A percentile compares a stretch with the other conserved stretches of the same genome.
phyloP scores from a whole-genome alignment of 495 filamentous ascomycete genomes.

The Tuber calosporum region DNA sequence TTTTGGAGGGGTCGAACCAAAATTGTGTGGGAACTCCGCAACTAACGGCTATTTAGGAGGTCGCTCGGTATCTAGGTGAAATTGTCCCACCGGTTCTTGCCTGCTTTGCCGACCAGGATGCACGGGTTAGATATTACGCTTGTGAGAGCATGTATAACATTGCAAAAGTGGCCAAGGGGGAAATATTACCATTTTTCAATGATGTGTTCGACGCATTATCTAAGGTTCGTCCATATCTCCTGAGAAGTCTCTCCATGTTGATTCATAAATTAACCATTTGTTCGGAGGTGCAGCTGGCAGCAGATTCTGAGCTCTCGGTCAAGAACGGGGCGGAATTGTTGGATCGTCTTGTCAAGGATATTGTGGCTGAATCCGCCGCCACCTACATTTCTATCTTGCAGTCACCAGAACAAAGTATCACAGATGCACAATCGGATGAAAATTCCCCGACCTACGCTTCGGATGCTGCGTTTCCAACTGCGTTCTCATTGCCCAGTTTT shows the following conservation, averaged over 20 bases:
- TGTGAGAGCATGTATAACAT: slow-evolving; percentile 99
- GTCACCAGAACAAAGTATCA: slow-evolving; percentile 46
- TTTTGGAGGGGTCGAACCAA: background rate
- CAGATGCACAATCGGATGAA: slow-evolving; percentile 46
- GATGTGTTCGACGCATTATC: slow-evolving; percentile 94
- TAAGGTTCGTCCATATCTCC: slow-evolving; percentile 58
- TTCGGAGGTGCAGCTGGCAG: slow-evolving; percentile 61
- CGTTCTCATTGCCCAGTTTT: slow-evolving; percentile 85
- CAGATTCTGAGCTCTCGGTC: slow-evolving; percentile 91
- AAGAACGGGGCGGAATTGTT: slow-evolving; percentile 97
- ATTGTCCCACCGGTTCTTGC: slow-evolving; percentile 97
- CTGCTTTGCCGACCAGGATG: slow-evolving; percentile 98
- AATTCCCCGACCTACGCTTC: slow-evolving; percentile 49
- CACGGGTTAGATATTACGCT: slow-evolving; percentile 93
- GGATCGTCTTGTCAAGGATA: slow-evolving; percentile 94
- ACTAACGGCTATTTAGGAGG: slow-evolving; percentile 56
- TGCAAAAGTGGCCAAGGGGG: slow-evolving; percentile 96
- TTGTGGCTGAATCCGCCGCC: slow-evolving; percentile 91
- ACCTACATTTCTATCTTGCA: slow-evolving; percentile 89
- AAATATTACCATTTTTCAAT: slow-evolving; percentile 89
- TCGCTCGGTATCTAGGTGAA: slow-evolving; percentile 80
- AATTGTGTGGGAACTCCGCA: background rate
- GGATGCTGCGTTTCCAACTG: slow-evolving; percentile 61
- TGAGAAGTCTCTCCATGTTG: slow-evolving; percentile 4
- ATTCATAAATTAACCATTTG: slow-evolving; percentile 23